Base-by-base conservation (phyloP, 2,329 filamentous ascomycete genomes). In the Colletotrichum tamarilloi region DNA sequence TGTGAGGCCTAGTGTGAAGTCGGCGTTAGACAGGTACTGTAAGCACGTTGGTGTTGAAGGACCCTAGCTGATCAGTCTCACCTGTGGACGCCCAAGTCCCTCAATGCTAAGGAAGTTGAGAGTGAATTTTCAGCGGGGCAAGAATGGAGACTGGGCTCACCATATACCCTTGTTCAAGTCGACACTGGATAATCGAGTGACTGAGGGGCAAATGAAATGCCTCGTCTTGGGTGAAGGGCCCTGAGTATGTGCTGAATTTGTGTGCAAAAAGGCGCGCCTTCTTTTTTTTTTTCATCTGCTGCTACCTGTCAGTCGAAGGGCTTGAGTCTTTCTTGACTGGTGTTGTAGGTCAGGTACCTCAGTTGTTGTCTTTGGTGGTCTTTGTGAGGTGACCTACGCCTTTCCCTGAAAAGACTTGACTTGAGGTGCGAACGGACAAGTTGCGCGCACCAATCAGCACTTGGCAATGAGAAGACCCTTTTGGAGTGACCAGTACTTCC, bases 111-210 rank as follows among this genome's bases (percentile, higher is more conserved):
- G 49, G 56, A 62, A 32, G 57, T 57, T 35, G 56, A 60, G 63
- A 28, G 35, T 56, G 62, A 64, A 38, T 57, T 73, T 70, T 73
- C 71, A 53, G 67, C 38, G 67, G 67, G 62, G 35, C 49, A 35
- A 14, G 28, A 64, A 67, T 71, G 68, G 67, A 66, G 67, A 60
- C 67, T 26, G 8, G 19, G 19, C 42, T 49, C 19, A 49, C 42
- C 19, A n/a, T 46, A 24, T 12, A 42, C 30, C 62, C 53, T 64
- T 64, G 22, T 26, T 30, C 12, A 26, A 64, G 52, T 46, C 28
- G 19, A 30, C 22, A 32, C 49, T 16, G 9, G 52, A 6, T 22
- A 19, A 30, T 12, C 9, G 16, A 12, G 9, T 22, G 16, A 28
- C 24, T 28, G 53, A 30, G 26, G 12, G 22, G 26, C 53, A 56